These are phyloP conservation scores for Angophora floribunda DNA, from an alignment of 345 rosid genomes.

Conservation along the genomic window DNA sequence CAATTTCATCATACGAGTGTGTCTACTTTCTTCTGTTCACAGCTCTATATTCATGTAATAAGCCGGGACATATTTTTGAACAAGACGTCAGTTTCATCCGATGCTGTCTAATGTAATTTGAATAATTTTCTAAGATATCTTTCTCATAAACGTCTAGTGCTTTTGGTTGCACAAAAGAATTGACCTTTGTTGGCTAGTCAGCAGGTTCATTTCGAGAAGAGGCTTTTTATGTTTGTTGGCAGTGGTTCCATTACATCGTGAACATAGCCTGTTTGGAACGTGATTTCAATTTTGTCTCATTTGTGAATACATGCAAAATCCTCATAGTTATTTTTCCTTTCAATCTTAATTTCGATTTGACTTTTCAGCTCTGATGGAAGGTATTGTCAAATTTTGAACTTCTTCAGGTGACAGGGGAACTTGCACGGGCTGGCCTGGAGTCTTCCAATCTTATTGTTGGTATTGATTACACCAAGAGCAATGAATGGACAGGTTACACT, in stretches of 20 bases:
- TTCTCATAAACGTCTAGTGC: not conserved
- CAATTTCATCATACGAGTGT: not conserved
- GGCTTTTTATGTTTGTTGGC: not conserved
- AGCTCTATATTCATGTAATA: not conserved
- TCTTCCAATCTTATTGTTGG: constrained; percentile 51
- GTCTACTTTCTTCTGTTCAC: not conserved
- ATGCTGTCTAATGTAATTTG: not conserved
- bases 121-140: not conserved
- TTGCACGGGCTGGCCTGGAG: constrained; percentile 34
- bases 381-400: not conserved
- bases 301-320: not conserved
- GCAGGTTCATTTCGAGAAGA: not conserved
- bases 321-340: not conserved
- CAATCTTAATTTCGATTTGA: not conserved
- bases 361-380: not conserved
- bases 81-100: not conserved
- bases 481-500: constrained; percentile 39
- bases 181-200: not conserved
- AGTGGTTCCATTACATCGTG: not conserved
- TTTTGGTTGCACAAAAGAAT: not conserved
- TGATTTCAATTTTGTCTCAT: not conserved
- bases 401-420: constrained; percentile 34
- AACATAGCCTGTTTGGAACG: not conserved
- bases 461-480: constrained; percentile 43
- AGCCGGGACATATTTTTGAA: not conserved